Percentiles rank a stretch among this genome's conserved stretches.
Evolutionary conservation across 1,139 yeast species (phyloP).

Genomic region (Kodamaea alishanica): DNA sequence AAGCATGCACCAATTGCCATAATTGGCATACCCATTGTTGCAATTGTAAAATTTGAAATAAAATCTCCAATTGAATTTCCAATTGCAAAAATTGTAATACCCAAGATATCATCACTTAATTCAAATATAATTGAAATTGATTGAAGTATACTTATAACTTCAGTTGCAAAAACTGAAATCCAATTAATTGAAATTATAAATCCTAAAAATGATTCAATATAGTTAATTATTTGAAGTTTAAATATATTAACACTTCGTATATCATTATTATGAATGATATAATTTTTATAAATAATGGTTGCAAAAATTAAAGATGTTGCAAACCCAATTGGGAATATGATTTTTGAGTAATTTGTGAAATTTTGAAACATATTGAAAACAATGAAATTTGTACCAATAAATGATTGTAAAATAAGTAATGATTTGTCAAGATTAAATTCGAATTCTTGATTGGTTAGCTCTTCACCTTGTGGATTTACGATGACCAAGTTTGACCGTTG

Average conservation of each 20-base stretch:
- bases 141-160: conserved; percentile 65
- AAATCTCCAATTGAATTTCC: conserved; percentile 93
- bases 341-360: conserved; percentile 14
- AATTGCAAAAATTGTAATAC: conserved; percentile 83
- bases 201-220: conserved; percentile 49
- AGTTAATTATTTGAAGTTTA: conserved; percentile 22
- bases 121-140: conserved; percentile 57
- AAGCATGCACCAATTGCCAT: conserved; percentile 95
- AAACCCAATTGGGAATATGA: conserved; percentile 7
- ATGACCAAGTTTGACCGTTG: conserved; percentile 1
- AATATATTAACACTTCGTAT: conserved; percentile 3
- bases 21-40: conserved; percentile 80
- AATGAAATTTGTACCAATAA: conserved; percentile 19
- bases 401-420: conserved; percentile 19
- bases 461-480: conserved; percentile 2
- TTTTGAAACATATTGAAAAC: conserved; percentile 9
- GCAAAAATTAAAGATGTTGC: background rate
- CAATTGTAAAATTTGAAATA: conserved; percentile 79
- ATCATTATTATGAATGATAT: conserved; percentile 3
- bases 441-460: conserved; percentile 8
- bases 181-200: conserved; percentile 66
- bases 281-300: conserved; percentile 4
- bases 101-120: conserved; percentile 73
- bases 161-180: conserved; percentile 75
- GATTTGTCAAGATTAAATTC: conserved; percentile 18